Evolutionary conservation across 2,329 filamentous ascomycete genomes (phyloP).

Genomic region (Westerdykella aurantiaca): DNA sequence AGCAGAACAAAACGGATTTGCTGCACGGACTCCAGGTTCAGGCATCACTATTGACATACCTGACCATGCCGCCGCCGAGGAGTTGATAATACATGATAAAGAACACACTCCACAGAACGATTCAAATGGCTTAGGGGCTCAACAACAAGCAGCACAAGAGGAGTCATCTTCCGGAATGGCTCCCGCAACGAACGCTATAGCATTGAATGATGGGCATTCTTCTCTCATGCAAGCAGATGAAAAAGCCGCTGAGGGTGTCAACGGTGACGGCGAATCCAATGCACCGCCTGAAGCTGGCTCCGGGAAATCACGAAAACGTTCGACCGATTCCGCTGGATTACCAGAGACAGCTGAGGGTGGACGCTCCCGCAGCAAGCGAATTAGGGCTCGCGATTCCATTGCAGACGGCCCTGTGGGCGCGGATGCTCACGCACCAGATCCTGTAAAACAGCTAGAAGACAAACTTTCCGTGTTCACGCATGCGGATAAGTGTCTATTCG

Average conservation of each 20-base stretch:
- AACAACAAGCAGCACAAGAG: neutral
- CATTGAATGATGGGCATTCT: constrained; percentile 7
- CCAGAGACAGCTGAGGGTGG: constrained; percentile 53
- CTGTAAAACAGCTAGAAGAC: constrained; percentile 50
- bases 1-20: constrained; percentile 36
- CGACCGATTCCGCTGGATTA: constrained; percentile 54
- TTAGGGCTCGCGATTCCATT: constrained; percentile 54
- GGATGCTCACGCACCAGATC: constrained; percentile 48
- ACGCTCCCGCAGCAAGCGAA: constrained; percentile 55
- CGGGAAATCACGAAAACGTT: constrained; percentile 51
- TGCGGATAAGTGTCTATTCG: constrained; percentile 55
- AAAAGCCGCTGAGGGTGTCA: constrained; percentile 6
- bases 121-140: neutral
- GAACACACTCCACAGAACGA: no score
- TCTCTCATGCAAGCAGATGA: constrained; percentile 24
- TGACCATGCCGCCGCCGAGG: constrained; percentile 7
- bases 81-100: neutral
- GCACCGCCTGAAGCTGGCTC: constrained; percentile 29
- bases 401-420: constrained; percentile 42
- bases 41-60: constrained; percentile 42
- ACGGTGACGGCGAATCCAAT: constrained; percentile 11
- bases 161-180: constrained; percentile 3
- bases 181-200: neutral
- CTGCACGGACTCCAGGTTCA: constrained; percentile 31
- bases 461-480: constrained; percentile 49